Percentiles rank a stretch among this genome's conserved stretches.
These are phyloP conservation scores for Penicillium sp. DNA, from an alignment of 2,329 filamentous ascomycete genomes.

Conservation along the genomic window DNA sequence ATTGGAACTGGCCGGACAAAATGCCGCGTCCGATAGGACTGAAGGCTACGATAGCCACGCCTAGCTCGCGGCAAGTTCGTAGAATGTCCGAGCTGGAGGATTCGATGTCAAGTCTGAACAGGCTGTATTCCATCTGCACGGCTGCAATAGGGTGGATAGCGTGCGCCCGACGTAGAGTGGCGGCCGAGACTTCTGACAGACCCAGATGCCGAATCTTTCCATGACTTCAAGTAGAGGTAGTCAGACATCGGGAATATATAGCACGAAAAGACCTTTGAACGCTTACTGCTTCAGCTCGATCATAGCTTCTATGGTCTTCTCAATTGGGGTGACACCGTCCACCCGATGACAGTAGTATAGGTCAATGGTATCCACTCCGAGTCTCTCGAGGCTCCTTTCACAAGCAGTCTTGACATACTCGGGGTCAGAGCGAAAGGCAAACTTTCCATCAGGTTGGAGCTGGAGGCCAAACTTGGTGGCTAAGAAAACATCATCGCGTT, in stretches of 20 bases:
- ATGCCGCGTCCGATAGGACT: constrained; percentile 62
- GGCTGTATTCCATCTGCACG: constrained; percentile 55
- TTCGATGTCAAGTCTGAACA: constrained; percentile 53
- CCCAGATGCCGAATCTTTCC: constrained; percentile 56
- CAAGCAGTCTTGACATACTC: constrained; percentile 41
- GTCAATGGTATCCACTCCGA: constrained; percentile 44
- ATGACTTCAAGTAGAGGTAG: constrained; percentile 19
- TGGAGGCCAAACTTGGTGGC: constrained; percentile 42
- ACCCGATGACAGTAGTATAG: constrained; percentile 50
- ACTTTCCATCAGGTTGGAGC: constrained; percentile 9
- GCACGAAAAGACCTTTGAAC: no score
- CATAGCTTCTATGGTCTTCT: constrained; percentile 48
- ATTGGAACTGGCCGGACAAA: constrained; percentile 54
- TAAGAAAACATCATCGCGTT: constrained; percentile 45
- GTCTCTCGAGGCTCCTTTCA: constrained; percentile 35
- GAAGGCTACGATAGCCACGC: constrained; percentile 59
- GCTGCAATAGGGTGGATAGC: constrained; percentile 51
- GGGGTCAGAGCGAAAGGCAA: constrained; percentile 34
- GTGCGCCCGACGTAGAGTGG: constrained; percentile 52
- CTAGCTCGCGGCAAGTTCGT: constrained; percentile 59
- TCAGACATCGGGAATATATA: background rate
- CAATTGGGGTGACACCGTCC: constrained; percentile 46
- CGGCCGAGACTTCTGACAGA: constrained; percentile 48
- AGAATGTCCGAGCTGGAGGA: constrained; percentile 51
- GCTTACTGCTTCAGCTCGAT: constrained; percentile 44